Percentiles rank a stretch among this genome's conserved stretches.
phyloP scores from a whole-genome alignment of 2,329 filamentous ascomycete genomes.

The Ilyonectria sp. region DNA sequence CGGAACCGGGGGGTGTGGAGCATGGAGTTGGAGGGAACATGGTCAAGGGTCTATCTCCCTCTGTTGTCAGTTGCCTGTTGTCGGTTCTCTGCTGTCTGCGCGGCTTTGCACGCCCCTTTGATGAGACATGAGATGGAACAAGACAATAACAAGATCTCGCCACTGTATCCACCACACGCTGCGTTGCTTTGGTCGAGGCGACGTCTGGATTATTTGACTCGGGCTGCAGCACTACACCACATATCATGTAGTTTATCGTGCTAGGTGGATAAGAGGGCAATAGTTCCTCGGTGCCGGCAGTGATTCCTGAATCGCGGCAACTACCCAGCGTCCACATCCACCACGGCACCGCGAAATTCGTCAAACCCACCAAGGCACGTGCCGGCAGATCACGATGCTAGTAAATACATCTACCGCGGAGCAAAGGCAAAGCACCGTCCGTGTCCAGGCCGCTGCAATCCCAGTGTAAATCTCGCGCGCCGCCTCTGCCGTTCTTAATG shows the following conservation, averaged over 20 bases:
- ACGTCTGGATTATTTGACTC: not conserved
- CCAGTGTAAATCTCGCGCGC: not conserved
- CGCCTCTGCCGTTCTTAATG: not conserved
- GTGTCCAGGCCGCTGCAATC: not conserved
- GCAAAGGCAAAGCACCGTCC: not conserved
- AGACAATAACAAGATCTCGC: slow-evolving; percentile 8
- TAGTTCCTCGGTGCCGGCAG: not conserved
- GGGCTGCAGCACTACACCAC: not conserved
- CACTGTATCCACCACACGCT: slow-evolving; percentile 4
- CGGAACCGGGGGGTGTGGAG: not conserved
- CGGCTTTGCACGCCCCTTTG: slow-evolving; percentile 9
- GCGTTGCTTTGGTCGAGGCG: not conserved
- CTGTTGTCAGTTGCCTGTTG: slow-evolving; percentile 7
- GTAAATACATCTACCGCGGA: not conserved
- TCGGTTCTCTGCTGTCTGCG: not conserved
- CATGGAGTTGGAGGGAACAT: not conserved
- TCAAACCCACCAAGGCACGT: slow-evolving; percentile 16
- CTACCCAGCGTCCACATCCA: not conserved
- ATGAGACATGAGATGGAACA: slow-evolving; percentile 19
- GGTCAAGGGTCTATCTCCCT: slow-evolving; percentile 6
- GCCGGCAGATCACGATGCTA: not conserved
- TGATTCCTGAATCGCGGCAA: not conserved
- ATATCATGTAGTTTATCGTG: not conserved
- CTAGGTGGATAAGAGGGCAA: not conserved
- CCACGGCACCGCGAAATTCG: slow-evolving; percentile 12